A percentile compares a stretch with the other conserved stretches of the same genome.
phyloP scores from a whole-genome alignment of 805 yeast genomes.

The Pichia occidentalis region DNA sequence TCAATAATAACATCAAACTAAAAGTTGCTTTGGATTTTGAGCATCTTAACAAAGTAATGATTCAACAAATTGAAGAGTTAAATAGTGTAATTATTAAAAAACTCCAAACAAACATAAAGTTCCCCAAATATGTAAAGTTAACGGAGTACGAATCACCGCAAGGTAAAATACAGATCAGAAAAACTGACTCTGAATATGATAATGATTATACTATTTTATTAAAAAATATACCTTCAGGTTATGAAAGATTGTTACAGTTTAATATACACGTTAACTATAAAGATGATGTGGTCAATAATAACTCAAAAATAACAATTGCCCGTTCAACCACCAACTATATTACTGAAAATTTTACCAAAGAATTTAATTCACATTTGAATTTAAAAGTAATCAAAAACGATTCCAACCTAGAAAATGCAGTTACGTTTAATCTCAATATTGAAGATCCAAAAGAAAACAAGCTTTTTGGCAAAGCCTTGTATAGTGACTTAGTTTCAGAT shows the following conservation, averaged over 20 bases:
- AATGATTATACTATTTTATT: conserved; percentile 7
- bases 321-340: not conserved
- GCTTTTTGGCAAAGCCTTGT: conserved; percentile 1
- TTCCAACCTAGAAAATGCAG: conserved; percentile 10
- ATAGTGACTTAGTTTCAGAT: not conserved
- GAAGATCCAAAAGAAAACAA: conserved; percentile 2
- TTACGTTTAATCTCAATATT: conserved; percentile 21
- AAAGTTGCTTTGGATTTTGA: conserved; percentile 21
- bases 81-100: conserved; percentile 18
- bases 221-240: conserved; percentile 20
- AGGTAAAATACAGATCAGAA: conserved; percentile 4
- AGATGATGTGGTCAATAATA: conserved; percentile 10
- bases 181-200: not conserved
- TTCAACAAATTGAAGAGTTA: conserved; percentile 13
- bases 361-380: not conserved
- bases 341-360: conserved; percentile 3
- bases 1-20: conserved; percentile 15
- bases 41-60: conserved; percentile 11
- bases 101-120: conserved; percentile 15
- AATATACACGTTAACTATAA: conserved; percentile 20
- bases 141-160: conserved; percentile 16
- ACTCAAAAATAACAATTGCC: conserved; percentile 3
- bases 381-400: conserved; percentile 2
- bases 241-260: conserved; percentile 20
- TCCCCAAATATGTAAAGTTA: conserved; percentile 18